A percentile compares a stretch with the other conserved stretches of the same genome.
These are phyloP conservation scores for Apiospora kogelbergensis DNA, from an alignment of 2,329 filamentous ascomycete genomes.

Conservation along the genomic window DNA sequence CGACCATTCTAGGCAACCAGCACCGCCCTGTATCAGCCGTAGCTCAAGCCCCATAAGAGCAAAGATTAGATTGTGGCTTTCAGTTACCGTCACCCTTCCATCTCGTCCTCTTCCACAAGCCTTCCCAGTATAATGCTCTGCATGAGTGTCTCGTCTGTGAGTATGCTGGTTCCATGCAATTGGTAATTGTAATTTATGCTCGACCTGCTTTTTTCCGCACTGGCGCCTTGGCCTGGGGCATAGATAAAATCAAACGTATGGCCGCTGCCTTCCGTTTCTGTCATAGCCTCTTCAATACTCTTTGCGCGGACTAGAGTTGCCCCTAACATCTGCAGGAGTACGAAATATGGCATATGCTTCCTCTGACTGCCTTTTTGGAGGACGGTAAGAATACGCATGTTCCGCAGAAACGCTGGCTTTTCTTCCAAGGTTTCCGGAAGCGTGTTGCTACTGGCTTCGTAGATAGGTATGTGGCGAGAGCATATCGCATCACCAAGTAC, in stretches of 20 bases:
- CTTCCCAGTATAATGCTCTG: conserved; percentile 89
- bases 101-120: conserved; percentile 64
- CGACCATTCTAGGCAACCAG: too few species aligned
- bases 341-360: conserved; percentile 71
- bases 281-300: conserved; percentile 64
- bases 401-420: conserved; percentile 61
- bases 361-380: conserved; percentile 58
- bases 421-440: conserved; percentile 57
- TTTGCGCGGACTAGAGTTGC: conserved; percentile 67
- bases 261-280: conserved; percentile 47
- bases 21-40: too few species aligned
- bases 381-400: conserved; percentile 69
- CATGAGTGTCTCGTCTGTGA: conserved; percentile 79
- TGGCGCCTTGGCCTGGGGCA: conserved; percentile 71
- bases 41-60: neutral
- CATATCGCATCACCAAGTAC: too few species aligned
- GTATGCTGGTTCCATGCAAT: too few species aligned
- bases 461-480: conserved; percentile 67
- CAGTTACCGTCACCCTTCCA: conserved; percentile 23
- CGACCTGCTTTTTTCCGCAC: too few species aligned
- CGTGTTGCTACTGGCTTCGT: conserved; percentile 55
- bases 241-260: conserved; percentile 73
- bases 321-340: conserved; percentile 77
- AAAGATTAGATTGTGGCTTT: neutral
- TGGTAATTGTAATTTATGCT: too few species aligned